A percentile compares a stretch with the other conserved stretches of the same genome.
These are phyloP conservation scores for Aureobasidium sp. DNA, from an alignment of 2,329 filamentous ascomycete species.

Conservation along the genomic window DNA sequence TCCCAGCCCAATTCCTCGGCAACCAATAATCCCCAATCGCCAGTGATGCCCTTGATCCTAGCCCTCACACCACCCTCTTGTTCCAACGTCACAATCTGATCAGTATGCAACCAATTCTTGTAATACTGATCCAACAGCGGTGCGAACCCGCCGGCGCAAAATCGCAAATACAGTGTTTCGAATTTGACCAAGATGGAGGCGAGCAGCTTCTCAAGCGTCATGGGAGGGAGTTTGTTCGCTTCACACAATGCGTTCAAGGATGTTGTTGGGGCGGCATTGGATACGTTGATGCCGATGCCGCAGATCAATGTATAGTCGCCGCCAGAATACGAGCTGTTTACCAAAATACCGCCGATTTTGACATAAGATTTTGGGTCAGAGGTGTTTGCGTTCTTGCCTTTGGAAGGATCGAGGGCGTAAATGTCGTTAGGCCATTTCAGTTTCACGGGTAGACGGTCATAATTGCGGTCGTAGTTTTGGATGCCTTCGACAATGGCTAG, in stretches of 20 bases:
- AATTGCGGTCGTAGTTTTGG: constrained; percentile 68
- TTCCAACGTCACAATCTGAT: constrained; percentile 66
- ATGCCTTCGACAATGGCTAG: constrained; percentile 82
- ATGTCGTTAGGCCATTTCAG: constrained; percentile 99
- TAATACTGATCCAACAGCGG: constrained; percentile 74
- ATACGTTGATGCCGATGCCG: constrained; percentile 75
- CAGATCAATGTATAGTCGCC: constrained; percentile 80
- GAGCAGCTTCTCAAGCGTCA: constrained; percentile 72
- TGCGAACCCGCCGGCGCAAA: constrained; percentile 70
- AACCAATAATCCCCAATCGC: constrained; percentile 81
- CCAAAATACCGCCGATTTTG: constrained; percentile 89
- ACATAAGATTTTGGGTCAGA: constrained; percentile 61
- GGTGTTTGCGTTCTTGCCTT: not conserved
- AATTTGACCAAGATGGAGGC: constrained; percentile 73
- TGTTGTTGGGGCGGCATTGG: constrained; percentile 78
- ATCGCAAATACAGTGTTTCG: constrained; percentile 68
- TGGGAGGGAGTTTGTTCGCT: constrained; percentile 43
- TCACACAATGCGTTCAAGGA: constrained; percentile 67
- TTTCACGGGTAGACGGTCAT: constrained; percentile 68
- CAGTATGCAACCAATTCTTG: constrained; percentile 71
- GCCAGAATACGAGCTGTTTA: constrained; percentile 75
- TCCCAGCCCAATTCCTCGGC: constrained; percentile 74
- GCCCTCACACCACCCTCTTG: constrained; percentile 68
- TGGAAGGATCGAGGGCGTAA: constrained; percentile 33
- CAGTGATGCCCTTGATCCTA: constrained; percentile 76